A percentile compares a stretch with the other conserved stretches of the same genome.
These are phyloP conservation scores for Diaporthe ampelina DNA, from an alignment of 2,329 filamentous ascomycete genomes.

Conservation along the genomic window DNA sequence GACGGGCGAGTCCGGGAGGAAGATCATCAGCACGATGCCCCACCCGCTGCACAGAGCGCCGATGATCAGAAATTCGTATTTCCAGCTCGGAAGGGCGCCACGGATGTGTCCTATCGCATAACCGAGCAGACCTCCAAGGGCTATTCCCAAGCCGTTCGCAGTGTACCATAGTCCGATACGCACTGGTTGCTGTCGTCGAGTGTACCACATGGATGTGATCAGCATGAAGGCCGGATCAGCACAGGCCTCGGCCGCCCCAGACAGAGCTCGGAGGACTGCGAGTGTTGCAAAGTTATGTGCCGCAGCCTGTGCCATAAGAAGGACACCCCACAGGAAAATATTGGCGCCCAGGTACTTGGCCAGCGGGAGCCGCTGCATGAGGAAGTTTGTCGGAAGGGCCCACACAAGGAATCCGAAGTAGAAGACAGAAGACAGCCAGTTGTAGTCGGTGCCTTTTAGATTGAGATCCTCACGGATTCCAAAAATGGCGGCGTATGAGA, in stretches of 20 bases:
- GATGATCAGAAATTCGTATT: slow-evolving; percentile 54
- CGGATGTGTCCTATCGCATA: slow-evolving; percentile 53
- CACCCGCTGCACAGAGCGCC: slow-evolving; percentile 52
- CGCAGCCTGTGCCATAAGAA: slow-evolving; percentile 65
- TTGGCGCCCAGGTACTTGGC: slow-evolving; percentile 56
- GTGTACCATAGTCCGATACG: slow-evolving; percentile 42
- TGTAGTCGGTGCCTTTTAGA: slow-evolving; percentile 71
- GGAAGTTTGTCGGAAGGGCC: slow-evolving; percentile 49
- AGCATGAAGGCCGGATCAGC: slow-evolving; percentile 52
- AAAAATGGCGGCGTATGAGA: slow-evolving; percentile 76
- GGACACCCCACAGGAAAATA: slow-evolving; percentile 69
- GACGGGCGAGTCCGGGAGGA: slow-evolving; percentile 46
- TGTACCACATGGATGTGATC: slow-evolving; percentile 41
- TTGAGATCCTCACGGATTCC: slow-evolving; percentile 71
- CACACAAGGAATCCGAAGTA: slow-evolving; percentile 61
- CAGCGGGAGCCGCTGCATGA: slow-evolving; percentile 51
- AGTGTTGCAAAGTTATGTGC: slow-evolving; percentile 69
- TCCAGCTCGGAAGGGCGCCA: slow-evolving; percentile 47
- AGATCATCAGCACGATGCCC: slow-evolving; percentile 43
- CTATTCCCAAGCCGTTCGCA: slow-evolving; percentile 41
- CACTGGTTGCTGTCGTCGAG: slow-evolving; percentile 37
- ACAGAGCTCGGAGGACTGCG: slow-evolving; percentile 68
- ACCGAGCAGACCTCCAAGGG: slow-evolving; percentile 49
- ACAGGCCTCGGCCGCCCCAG: slow-evolving; percentile 61
- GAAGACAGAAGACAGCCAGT: slow-evolving; percentile 67